These are phyloP conservation scores for Phytophthora litchii DNA, from an alignment of 352 stramenopile species.

Conservation along the genomic window DNA sequence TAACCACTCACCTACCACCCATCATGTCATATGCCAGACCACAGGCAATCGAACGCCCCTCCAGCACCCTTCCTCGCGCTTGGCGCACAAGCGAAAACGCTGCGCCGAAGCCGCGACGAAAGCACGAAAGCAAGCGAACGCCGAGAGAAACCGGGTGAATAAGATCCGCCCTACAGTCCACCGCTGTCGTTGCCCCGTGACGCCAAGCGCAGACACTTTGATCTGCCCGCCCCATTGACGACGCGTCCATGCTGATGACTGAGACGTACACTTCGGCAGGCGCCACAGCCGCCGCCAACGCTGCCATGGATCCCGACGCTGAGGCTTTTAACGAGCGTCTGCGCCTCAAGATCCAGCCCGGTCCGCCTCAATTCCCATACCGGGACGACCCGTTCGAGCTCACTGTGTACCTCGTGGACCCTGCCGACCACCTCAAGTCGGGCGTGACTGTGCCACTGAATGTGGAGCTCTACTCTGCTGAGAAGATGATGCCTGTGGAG, in stretches of 20 bases:
- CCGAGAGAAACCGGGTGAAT: constrained; percentile 37
- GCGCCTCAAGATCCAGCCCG: constrained; percentile 84
- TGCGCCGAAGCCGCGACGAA: constrained; percentile 44
- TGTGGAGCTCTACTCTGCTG: constrained; percentile 82
- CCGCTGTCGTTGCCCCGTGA: constrained; percentile 1
- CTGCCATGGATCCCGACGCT: constrained; percentile 50
- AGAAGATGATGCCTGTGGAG: constrained; percentile 85
- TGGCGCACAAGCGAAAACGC: constrained; percentile 42
- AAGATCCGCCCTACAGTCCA: constrained; percentile 33
- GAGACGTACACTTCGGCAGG: constrained; percentile 54
- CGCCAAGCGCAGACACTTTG: constrained; percentile 1
- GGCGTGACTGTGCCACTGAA: constrained; percentile 78
- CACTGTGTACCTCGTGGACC: constrained; percentile 87
- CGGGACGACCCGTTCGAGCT: constrained; percentile 87
- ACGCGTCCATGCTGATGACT: constrained; percentile 66
- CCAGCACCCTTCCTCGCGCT: constrained; percentile 29
- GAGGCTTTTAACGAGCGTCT: constrained; percentile 68
- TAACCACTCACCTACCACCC: neutral
- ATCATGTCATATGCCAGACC: constrained; percentile 10
- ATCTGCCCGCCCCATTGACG: constrained; percentile 16
- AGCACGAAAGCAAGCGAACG: constrained; percentile 36
- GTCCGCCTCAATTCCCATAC: constrained; percentile 87
- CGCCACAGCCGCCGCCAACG: constrained; percentile 28
- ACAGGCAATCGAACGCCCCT: constrained; percentile 4
- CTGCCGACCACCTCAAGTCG: constrained; percentile 79